Evolutionary conservation across 2,329 filamentous ascomycete genomes (phyloP), one percentile per base, ranked within the genome.

Genomic region (Claviceps sp.): DNA sequence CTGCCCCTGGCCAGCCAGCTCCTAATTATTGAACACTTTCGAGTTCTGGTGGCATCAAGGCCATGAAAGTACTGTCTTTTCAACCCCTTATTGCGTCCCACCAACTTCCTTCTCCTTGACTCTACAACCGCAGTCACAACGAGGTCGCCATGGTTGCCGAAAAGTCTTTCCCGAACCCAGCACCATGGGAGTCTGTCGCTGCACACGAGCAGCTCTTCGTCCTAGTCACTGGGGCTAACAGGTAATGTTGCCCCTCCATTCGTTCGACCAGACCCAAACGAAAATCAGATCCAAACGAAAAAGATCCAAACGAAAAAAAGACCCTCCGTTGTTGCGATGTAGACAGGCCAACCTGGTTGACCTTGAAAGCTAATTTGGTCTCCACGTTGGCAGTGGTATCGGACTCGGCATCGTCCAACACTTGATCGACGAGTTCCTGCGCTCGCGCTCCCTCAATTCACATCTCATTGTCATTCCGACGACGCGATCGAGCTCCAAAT

Each of bases 371-470:
- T 50, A 37, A 50, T 24, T 13, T 14, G 16, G 2, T 41, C 7
- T 13, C 17, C 19, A 6, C 46, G 5, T 38, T 45, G 46, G 5
- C 66, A 96, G 91, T 65, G 91, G 91, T 55, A 81, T 96, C 45
- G 91, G 91, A 45, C 85, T 91, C 60, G 84, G 85, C 52, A 89
- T 87, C 59, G 87, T 86, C 65, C 81, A 86, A 62, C 87, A 89
- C 55, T 76, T 95, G 52, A 91, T 95, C 60, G 88, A 95, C 71
- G 87, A 95, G 61, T 96, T 95, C 72, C 80, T 95, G 54, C 71
- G 74, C 54, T 80, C 80, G 13, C 82, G 81, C 39, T 79, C 85
- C 34, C 73, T 80, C 48, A 73, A 75, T 34, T 77, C 87, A 53
- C 81, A 85, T 61, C 79, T 97, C 45, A 78, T 88, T 59, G 75